These are phyloP conservation scores for Bromus sterilis DNA, from an alignment of 176 grass and related monocot genomes.

Conservation along the genomic window DNA sequence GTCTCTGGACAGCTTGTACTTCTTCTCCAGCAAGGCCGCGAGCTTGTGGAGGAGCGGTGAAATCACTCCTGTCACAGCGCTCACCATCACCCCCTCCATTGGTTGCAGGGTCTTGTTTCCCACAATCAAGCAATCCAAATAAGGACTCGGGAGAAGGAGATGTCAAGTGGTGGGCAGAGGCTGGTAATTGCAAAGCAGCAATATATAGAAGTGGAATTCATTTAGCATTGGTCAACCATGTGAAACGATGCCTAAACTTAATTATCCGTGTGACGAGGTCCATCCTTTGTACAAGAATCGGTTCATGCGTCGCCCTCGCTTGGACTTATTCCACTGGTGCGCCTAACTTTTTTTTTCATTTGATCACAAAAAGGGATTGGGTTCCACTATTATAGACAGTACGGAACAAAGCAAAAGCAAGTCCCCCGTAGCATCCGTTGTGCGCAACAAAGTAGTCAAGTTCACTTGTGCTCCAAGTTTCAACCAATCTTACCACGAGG, in stretches of 20 bases:
- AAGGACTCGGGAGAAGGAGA: not conserved
- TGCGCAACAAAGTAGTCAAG: too few species aligned
- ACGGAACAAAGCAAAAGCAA: too few species aligned
- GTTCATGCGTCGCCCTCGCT: too few species aligned
- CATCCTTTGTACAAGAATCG: too few species aligned
- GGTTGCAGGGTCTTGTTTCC: not conserved
- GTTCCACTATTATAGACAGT: too few species aligned
- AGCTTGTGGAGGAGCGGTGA: not conserved
- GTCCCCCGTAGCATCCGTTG: too few species aligned
- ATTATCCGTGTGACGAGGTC: too few species aligned
- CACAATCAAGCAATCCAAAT: not conserved
- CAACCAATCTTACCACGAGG: not conserved
- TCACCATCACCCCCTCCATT: not conserved
- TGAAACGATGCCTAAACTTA: too few species aligned
- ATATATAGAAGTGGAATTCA: not conserved
- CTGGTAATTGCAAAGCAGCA: not conserved
- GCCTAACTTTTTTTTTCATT: too few species aligned
- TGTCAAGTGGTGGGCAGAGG: not conserved
- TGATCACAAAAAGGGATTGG: too few species aligned
- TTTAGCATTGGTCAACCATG: too few species aligned
- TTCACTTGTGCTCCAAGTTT: not conserved
- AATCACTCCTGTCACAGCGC: not conserved
- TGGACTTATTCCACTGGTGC: not conserved
- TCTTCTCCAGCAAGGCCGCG: not conserved
- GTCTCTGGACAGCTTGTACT: not conserved